phyloP scores from a whole-genome alignment of 352 stramenopile genomes.

The Phytophthora nicotianae region DNA sequence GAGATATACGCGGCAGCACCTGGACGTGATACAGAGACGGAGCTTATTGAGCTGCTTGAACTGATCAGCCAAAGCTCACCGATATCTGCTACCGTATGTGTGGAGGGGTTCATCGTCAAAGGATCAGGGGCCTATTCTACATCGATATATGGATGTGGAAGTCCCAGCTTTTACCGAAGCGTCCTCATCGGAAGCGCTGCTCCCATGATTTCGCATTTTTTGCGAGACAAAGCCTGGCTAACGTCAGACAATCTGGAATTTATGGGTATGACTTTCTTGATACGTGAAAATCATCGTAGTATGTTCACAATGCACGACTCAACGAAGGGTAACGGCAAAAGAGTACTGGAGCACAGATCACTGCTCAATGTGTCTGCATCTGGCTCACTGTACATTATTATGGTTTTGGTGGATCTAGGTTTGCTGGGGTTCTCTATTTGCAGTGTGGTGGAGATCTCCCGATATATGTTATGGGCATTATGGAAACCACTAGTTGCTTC shows the following conservation, averaged over 20 bases:
- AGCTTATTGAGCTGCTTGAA: conserved; percentile 49
- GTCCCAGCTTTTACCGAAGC: conserved; percentile 40
- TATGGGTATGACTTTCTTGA: conserved; percentile 41
- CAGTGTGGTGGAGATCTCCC: conserved; percentile 40
- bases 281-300: conserved; percentile 37
- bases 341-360: conserved; percentile 36
- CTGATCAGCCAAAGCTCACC: conserved; percentile 64
- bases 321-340: background rate
- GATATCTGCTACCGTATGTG: conserved; percentile 45
- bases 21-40: conserved; percentile 43
- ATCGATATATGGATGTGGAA: conserved; percentile 45
- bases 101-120: conserved; percentile 49
- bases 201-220: conserved; percentile 21
- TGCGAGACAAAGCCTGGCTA: conserved; percentile 38
- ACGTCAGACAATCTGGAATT: conserved; percentile 27
- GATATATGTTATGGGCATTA: conserved; percentile 36
- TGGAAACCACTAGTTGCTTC: conserved; percentile 29
- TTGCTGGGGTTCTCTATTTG: conserved; percentile 41
- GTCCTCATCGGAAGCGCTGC: conserved; percentile 31
- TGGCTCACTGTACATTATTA: conserved; percentile 48
- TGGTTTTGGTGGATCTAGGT: conserved; percentile 47
- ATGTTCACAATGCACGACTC: conserved; percentile 25
- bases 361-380: conserved; percentile 50
- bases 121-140: conserved; percentile 30
- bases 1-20: conserved; percentile 22